Percentiles rank a stretch among this genome's conserved stretches.
phyloP scores from a whole-genome alignment of 345 rosid species.

The Anastatica hierochuntica region DNA sequence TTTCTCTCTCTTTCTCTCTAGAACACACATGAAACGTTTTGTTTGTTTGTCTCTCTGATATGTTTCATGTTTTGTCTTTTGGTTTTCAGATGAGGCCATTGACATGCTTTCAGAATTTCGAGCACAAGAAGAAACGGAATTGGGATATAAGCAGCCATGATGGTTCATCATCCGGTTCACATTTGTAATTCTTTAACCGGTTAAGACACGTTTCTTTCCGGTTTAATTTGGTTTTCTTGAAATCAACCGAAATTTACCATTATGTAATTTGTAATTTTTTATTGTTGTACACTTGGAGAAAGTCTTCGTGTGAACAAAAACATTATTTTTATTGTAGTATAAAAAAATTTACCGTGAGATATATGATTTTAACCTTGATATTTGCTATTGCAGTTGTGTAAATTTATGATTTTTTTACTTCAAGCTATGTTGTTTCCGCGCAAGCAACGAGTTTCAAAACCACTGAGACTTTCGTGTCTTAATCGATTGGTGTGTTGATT shows the following conservation, averaged over 20 bases:
- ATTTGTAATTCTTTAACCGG: constrained; percentile 21
- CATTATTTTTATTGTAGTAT: not conserved
- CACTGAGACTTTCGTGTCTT: no score
- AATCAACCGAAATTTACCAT: not conserved
- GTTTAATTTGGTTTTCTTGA: constrained; percentile 10
- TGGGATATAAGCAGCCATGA: constrained; percentile 40
- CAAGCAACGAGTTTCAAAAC: no score
- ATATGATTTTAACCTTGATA: constrained; percentile 1
- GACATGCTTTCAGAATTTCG: constrained; percentile 63
- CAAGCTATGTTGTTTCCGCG: no score
- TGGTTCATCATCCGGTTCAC: constrained; percentile 50
- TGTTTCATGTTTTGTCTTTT: constrained; percentile 2
- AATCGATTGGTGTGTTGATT: no score
- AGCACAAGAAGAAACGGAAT: constrained; percentile 59
- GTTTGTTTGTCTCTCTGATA: constrained; percentile 8
- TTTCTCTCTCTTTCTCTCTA: not conserved
- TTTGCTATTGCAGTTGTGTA: constrained; percentile 8
- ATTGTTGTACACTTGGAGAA: not conserved
- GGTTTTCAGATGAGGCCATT: constrained; percentile 51
- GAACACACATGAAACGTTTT: no score
- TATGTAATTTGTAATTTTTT: not conserved
- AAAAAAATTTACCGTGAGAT: not conserved
- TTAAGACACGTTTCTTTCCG: constrained; percentile 6
- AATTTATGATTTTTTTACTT: no score
- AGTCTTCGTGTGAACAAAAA: constrained; percentile 6